These are phyloP conservation scores for Solanum lycopersicoides DNA, from an alignment of 257 asterid species.

Conservation along the genomic window DNA sequence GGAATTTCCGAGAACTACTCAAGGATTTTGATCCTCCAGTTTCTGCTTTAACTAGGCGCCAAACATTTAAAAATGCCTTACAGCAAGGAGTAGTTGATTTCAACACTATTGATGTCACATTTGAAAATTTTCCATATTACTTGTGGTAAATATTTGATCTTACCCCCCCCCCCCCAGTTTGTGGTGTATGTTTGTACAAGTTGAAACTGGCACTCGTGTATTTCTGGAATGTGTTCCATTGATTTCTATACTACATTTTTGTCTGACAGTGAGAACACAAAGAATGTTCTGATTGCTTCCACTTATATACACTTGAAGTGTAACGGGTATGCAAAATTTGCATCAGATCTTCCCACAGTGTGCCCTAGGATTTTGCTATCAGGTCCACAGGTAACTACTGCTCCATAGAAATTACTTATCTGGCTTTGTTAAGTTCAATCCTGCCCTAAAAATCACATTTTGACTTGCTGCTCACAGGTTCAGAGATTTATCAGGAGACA, in stretches of 20 bases:
- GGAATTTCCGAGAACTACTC: slow-evolving; percentile 29
- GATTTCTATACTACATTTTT: background rate
- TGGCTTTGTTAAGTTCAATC: background rate
- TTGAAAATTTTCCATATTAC: slow-evolving; percentile 80
- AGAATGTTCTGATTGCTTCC: slow-evolving; percentile 71
- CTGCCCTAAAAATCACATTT: background rate
- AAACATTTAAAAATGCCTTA: slow-evolving; percentile 58
- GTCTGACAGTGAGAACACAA: slow-evolving; percentile 64
- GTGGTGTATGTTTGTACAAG: background rate
- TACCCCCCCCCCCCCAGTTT: background rate
- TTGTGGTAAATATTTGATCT: slow-evolving; percentile 40
- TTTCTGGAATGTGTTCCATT: background rate
- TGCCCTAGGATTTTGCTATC: slow-evolving; percentile 78
- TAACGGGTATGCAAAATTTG: slow-evolving; percentile 31
- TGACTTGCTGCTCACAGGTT: slow-evolving; percentile 32
- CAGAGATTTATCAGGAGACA: slow-evolving; percentile 86
- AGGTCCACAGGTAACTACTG: slow-evolving; percentile 65
- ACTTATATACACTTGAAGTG: slow-evolving; percentile 64
- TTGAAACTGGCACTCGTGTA: background rate
- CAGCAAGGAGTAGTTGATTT: slow-evolving; percentile 53
- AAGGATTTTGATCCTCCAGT: slow-evolving; percentile 53
- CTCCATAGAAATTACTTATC: background rate
- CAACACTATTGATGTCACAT: slow-evolving; percentile 49
- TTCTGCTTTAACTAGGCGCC: slow-evolving; percentile 48
- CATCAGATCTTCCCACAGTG: slow-evolving; percentile 59